Base-by-base conservation (phyloP, 2,329 filamentous ascomycete genomes). In the Phoma herbarum region DNA sequence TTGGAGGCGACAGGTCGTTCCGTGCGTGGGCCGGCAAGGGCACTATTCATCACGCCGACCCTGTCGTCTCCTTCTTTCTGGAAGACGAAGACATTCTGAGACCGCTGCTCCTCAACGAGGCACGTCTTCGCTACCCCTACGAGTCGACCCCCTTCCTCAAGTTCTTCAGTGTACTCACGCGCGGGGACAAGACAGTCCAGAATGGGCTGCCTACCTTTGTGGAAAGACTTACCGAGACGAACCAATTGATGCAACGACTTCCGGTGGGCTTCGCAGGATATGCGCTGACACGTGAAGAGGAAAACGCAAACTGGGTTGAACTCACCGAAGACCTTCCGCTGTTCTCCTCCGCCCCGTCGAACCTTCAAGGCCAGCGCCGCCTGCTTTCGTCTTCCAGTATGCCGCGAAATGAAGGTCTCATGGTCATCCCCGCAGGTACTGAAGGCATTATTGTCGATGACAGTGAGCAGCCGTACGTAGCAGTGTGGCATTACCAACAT, bases 111-210 rank as follows among this genome's bases (percentile, higher is more conserved):
- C 86, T 96, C 29, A 81, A 85, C 48, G 85, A 90, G 72, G 88
- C 93, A 7, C 84, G 89, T 42, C 85, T 86, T 60, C 88, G 94
- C 54, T 97, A 93, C 72, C 94, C 94, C 0, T 94, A 91, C 75
- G 94, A 97, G 77, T 88, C 91, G 45, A 77, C 88, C 2, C 92
- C 93, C 0, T 92, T 97, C 68, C 78, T 96, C 60, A 86, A 85
- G 52, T 80, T 96, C 37, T 90, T 88, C 71, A 88, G 87, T 54
- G 86, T 85, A 37, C 78, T 96, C 16, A 85, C 84, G 8, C 77
- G 78, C 57, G 80, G 77, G 22, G 75, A 80, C 33, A 70, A 78
- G 28, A 72, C 80, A 22, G 78, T 78, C 46, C 77, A 83, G 35
- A 80, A 82, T 45, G 79, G 87, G 61, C 61, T 84, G 70, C 76